Evolutionary conservation across 345 rosid genomes (phyloP).

Genomic region (Rhodamnia argentea): DNA sequence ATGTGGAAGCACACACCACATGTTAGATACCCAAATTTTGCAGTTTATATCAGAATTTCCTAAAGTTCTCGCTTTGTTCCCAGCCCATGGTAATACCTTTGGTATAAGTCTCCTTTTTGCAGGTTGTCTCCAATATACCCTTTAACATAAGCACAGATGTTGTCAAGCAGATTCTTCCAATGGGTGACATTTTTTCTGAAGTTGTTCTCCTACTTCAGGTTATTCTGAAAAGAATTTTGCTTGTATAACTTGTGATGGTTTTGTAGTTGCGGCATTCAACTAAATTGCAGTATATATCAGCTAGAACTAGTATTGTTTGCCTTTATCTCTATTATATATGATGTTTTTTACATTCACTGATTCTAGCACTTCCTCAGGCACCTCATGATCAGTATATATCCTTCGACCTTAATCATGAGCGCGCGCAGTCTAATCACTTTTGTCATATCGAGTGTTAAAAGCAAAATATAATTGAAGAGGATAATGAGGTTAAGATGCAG

Average conservation of each 20-base stretch:
- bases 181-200: slow-evolving; percentile 89
- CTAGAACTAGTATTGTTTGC: background rate
- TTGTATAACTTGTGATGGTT: background rate
- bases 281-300: background rate
- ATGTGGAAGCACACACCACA: background rate
- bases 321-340: background rate
- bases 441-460: background rate
- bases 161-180: slow-evolving; percentile 74
- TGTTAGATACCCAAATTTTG: background rate
- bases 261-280: background rate
- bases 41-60: background rate
- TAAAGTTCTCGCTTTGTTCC: background rate
- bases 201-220: slow-evolving; percentile 91
- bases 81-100: background rate
- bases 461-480: background rate
- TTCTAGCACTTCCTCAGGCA: background rate
- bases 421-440: background rate
- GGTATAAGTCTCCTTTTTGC: slow-evolving; percentile 3
- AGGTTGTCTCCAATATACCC: slow-evolving; percentile 89
- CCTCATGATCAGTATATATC: background rate
- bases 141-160: slow-evolving; percentile 86
- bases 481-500: background rate
- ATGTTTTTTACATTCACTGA: background rate
- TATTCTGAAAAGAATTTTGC: background rate
- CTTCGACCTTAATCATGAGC: background rate